Evolutionary conservation across 2,329 filamentous ascomycete species (phyloP).

Genomic region (Penicillium psychrosexuale): DNA sequence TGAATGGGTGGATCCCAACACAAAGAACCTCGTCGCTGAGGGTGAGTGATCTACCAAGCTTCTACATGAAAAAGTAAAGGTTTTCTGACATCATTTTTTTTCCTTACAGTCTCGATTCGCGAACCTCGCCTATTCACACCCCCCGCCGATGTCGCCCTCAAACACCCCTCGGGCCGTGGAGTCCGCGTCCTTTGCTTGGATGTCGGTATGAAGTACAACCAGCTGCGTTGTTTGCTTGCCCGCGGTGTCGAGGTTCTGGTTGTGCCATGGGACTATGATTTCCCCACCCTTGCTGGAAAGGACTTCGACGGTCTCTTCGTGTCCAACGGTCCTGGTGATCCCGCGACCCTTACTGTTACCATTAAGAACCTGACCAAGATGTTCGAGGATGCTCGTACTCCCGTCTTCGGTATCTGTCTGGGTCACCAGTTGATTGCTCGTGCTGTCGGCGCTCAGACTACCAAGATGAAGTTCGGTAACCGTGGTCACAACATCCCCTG

Average conservation of each 20-base stretch:
- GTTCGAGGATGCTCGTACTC: slow-evolving; percentile 74
- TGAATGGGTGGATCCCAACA: slow-evolving; percentile 89
- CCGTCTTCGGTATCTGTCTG: slow-evolving; percentile 93
- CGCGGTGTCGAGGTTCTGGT: slow-evolving; percentile 92
- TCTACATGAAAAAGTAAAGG: slow-evolving; percentile 17
- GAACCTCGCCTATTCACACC: slow-evolving; percentile 82
- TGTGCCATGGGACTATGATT: slow-evolving; percentile 94
- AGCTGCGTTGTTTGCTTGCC: slow-evolving; percentile 86
- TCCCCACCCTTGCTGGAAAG: slow-evolving; percentile 69
- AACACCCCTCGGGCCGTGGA: slow-evolving; percentile 82
- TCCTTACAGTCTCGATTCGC: slow-evolving; percentile 74
- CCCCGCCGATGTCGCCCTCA: slow-evolving; percentile 64
- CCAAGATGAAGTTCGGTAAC: slow-evolving; percentile 99
- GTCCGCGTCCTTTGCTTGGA: slow-evolving; percentile 90
- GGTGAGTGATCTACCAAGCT: slow-evolving; percentile 58
- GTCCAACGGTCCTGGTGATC: slow-evolving; percentile 96
- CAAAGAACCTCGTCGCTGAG: slow-evolving; percentile 87
- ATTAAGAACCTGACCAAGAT: slow-evolving; percentile 74
- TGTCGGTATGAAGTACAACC: slow-evolving; percentile 98
- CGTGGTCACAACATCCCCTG: slow-evolving; percentile 98
- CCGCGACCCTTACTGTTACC: slow-evolving; percentile 74
- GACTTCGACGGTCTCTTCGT: slow-evolving; percentile 97
- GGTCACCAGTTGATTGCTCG: slow-evolving; percentile 90
- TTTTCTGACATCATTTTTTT: slow-evolving; percentile 3
- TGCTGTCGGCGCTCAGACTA: slow-evolving; percentile 77